Percentiles rank a stretch among this genome's conserved stretches.
Evolutionary conservation across 1,284 basidiomycete species (phyloP).

Genomic region (Trametes hirsuta): DNA sequence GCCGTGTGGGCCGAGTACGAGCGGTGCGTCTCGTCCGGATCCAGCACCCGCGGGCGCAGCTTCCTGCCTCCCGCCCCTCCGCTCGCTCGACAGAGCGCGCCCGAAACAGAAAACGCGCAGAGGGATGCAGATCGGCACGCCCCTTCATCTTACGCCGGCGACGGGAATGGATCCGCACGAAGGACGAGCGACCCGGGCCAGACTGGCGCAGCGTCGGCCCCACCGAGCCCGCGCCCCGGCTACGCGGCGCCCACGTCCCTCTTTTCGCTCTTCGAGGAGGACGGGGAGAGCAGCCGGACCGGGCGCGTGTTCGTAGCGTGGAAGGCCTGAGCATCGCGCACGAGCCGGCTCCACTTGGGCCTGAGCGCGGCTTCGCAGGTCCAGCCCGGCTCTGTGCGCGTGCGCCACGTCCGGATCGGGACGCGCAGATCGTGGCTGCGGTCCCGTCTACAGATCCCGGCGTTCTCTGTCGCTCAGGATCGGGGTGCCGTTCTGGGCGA

Average conservation of each 20-base stretch:
- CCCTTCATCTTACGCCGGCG: neutral
- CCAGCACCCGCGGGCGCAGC: constrained; percentile 6
- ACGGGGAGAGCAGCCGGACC: constrained; percentile 17
- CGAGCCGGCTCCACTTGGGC: neutral
- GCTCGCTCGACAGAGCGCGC: constrained; percentile 4
- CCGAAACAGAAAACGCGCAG: neutral
- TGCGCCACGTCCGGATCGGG: neutral
- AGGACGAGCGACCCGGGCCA: constrained; percentile 3
- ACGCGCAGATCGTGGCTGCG: constrained; percentile 12
- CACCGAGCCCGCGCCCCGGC: neutral
- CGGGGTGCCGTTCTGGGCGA: constrained; percentile 5
- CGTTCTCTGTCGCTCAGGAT: constrained; percentile 2
- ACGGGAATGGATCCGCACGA: constrained; percentile 8
- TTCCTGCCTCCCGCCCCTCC: neutral
- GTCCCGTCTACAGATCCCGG: constrained; percentile 5
- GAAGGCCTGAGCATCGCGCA: constrained; percentile 18
- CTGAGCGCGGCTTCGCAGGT: neutral
- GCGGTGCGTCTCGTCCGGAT: constrained; percentile 9
- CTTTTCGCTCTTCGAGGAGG: constrained; percentile 8
- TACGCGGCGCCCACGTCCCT: constrained; percentile 1
- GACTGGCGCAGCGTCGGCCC: neutral
- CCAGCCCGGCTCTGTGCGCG: constrained; percentile 4
- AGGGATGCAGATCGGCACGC: neutral
- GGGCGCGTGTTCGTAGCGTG: constrained; percentile 26
- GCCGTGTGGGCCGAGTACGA: constrained; percentile 52